Base-by-base conservation (phyloP, 1,284 basidiomycete species). In the Ceratobasidium sp. region DNA sequence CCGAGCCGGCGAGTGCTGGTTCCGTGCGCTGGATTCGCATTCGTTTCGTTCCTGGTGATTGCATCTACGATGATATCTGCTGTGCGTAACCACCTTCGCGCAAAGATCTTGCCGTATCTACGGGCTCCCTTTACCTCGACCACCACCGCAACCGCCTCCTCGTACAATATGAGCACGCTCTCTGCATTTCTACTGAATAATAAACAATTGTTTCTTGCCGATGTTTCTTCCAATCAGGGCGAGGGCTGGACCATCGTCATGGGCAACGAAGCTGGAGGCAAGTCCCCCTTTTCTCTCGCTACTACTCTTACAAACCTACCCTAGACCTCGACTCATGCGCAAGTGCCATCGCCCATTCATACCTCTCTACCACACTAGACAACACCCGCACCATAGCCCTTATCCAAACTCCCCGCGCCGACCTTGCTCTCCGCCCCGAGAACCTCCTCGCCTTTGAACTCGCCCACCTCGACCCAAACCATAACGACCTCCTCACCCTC, bases 241-340 rank as follows among this genome's bases (percentile, higher is more conserved):
- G 81, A 82, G 10, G 89, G 91, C 59, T 98, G 96, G 96, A 92
- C 89, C 0, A 87, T 97, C 5, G 92, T 91, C 0, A 94, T 95
- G 90, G 96, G 96, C 0, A 97, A 98, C 83, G 96, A 97, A 84
- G 94, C 96, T 12, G 95, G 95, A 82, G 96, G 96, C 95, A 82
- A 79, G 89, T 82, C 20, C 18, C 44, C 35, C 50, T n/a, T 35
- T 46, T 79, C n/a, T 76, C 67, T 78, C 48, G 76, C 10, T 5
- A 76, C 38, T 20, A 59, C 66, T 55, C 68, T 35, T 44, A 57
- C 57, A n/a, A 27, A 74, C 57, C 23, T 70, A 52, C 48, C 50
- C 20, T 81, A 98, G 96, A 98, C 85, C 90, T 98, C 54, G 96
- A 98, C 85, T 92, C 92, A 14, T 83, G 97, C 38, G 94, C 95